Evolutionary conservation across 768 basidiomycete genomes (phyloP).

Genomic region (Gyrodon lividus): DNA sequence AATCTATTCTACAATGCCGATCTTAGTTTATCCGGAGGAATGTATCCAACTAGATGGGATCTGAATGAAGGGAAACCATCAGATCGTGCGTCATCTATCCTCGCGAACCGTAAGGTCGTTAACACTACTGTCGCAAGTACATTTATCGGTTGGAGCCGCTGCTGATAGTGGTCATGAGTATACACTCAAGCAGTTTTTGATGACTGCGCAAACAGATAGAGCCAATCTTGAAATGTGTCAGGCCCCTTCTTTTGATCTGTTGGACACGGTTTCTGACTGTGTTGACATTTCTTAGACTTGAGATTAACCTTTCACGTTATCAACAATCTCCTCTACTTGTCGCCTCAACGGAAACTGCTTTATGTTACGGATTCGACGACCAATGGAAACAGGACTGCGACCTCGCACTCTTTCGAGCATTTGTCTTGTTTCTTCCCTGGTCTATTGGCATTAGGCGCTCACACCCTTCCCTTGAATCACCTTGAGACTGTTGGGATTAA

Average conservation of each 20-base stretch:
- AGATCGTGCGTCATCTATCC: slow-evolving; percentile 41
- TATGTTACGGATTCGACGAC: slow-evolving; percentile 60
- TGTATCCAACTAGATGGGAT: slow-evolving; percentile 64
- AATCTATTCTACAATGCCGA: slow-evolving; percentile 47
- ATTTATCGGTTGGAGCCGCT: slow-evolving; percentile 59
- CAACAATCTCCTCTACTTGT: slow-evolving; percentile 63
- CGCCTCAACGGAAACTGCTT: slow-evolving; percentile 60
- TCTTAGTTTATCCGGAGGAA: slow-evolving; percentile 48
- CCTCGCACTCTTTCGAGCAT: slow-evolving; percentile 63
- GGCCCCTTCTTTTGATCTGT: slow-evolving; percentile 17
- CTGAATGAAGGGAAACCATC: slow-evolving; percentile 43
- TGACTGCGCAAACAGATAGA: slow-evolving; percentile 62
- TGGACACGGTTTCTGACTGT: slow-evolving; percentile 5
- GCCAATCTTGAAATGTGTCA: slow-evolving; percentile 65
- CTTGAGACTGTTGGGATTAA: slow-evolving; percentile 49
- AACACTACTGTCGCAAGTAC: slow-evolving; percentile 28
- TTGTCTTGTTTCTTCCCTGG: slow-evolving; percentile 79
- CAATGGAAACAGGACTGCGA: slow-evolving; percentile 28
- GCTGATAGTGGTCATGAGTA: slow-evolving; percentile 81
- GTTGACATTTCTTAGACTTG: slow-evolving; percentile 43
- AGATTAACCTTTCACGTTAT: slow-evolving; percentile 61
- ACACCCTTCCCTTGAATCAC: slow-evolving; percentile 57
- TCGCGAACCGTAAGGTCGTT: neutral
- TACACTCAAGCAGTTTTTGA: slow-evolving; percentile 68
- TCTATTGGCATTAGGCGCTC: slow-evolving; percentile 66